Evolutionary conservation across 169 alveolate species (phyloP), one percentile per base, ranked within the genome.

Genomic region (Plasmodium yoelii): DNA sequence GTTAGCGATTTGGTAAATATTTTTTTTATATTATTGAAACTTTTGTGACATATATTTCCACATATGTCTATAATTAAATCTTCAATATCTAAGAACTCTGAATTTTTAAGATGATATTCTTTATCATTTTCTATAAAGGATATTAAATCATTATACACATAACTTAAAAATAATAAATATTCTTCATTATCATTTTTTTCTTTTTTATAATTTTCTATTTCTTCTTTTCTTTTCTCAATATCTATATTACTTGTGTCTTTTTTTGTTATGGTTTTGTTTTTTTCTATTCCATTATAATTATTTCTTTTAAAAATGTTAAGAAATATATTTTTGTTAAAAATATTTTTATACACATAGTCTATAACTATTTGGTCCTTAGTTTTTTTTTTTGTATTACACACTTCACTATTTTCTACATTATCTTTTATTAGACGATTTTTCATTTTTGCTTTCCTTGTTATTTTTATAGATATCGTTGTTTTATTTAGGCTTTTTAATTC

Each of bases 81-180:
- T 69, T 84, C 91, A 26, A 69, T 47, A 18, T 84, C 91, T 3
- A 15, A 26, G 24, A 15, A 59, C 28, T 84, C 55, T 7, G 74
- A 68, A 68, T 61, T 69, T 44, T 44, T 22, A 56, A 84, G 70
- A 24, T 68, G 26, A 12, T 84, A 42, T 42, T 70, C 51, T 84
- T 84, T 61, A 69, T 68, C 70, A 15, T 28, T 56, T 34, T 84
- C 91, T 24, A 84, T 84, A 69, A 84, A 84, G 3, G 87, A 67
- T 34, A 28, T 15, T 47, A 84, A 18, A 51, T 84, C 91, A 22
- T 84, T 84, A 39, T 84, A 84, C 15, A 84, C 70, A 63, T 84
- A 84, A 18, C 67, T 84, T 13, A 84, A 59, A 57, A 84, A 84
- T 26, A 84, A 24, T 63, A 84, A 60, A 34, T 84, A 84, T 39